phyloP scores from a whole-genome alignment of 202 grass and related monocot species.

The Schoenoplectus triqueter region DNA sequence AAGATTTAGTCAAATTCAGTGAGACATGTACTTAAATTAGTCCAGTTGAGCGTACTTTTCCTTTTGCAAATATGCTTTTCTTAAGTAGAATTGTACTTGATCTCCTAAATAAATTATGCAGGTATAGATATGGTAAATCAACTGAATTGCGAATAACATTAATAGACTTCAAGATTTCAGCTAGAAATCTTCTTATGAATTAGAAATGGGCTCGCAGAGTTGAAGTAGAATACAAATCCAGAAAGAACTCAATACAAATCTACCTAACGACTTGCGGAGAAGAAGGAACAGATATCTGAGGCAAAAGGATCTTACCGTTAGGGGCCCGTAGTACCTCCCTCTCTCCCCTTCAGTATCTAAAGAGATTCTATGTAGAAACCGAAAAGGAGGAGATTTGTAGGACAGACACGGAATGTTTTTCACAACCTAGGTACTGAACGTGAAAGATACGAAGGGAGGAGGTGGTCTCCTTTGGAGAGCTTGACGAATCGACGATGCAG shows the following conservation, averaged over 20 bases:
- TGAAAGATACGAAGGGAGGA: slow-evolving; percentile 29
- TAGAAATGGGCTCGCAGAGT: neutral
- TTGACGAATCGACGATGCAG: neutral
- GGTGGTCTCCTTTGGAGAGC: slow-evolving; percentile 38
- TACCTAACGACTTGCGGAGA: neutral
- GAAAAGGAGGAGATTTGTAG: neutral
- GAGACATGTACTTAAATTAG: neutral
- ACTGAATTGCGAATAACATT: neutral
- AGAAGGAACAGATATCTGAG: neutral
- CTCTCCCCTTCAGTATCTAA: neutral
- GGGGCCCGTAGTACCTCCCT: neutral
- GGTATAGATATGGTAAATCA: neutral
- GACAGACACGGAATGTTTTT: neutral
- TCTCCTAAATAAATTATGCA: neutral
- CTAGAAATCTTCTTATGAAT: neutral
- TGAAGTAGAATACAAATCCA: slow-evolving; percentile 6
- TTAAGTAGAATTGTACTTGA: neutral
- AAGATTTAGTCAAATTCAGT: neutral
- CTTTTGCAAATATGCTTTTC: neutral
- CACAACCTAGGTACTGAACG: slow-evolving; percentile 15
- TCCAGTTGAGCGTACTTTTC: neutral
- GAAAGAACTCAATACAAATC: slow-evolving; percentile 23
- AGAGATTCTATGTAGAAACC: neutral
- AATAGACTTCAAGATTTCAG: neutral
- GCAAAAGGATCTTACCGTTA: slow-evolving; percentile 14